Evolutionary conservation across 1,284 basidiomycete genomes (phyloP), one percentile per base, ranked within the genome.

Genomic region (Rhodotorula sp.): DNA sequence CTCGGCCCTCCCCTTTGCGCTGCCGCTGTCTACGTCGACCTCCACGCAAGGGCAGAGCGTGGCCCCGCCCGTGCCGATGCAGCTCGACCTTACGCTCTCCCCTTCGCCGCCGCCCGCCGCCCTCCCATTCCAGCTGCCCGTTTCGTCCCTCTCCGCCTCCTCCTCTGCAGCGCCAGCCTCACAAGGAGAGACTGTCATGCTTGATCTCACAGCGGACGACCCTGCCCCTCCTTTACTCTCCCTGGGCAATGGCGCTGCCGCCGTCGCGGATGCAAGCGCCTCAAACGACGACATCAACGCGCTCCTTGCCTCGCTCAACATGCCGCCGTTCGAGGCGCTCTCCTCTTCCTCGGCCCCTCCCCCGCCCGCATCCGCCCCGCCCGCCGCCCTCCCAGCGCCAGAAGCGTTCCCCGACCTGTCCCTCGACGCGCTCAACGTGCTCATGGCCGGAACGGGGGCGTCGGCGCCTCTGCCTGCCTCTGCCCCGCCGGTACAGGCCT

Each of bases 31-130:
- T 12, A 46, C 64, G 5, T 25, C 56, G 2, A 6, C 57, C 13
- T 9, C 48, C n/a, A 9, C n/a, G 13, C 6, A 36, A 2, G 27
- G 21, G 12, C 22, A 53, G 6, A 19, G 29, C 27, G 48, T 36
- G 3, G 12, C 32, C 1, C 15, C 54, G 58, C 9, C 54, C 27
- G 59, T 27, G n/a, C 12, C 50, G n/a, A 29, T 71, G 27, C 27
- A 71, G 41, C 32, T 71, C 44, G 70, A 69, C 53, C 59, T 69
- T 17, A 69, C 68, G 29, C 58, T 69, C 15, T 69, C 68, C 5
- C 68, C 68, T 8, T 61, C 68, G 13, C 66, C 66, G 9, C 61
- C 66, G n/a, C 51, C 59, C 19, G 39, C 58, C 3, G 2, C 44
- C 29, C 44, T 60, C 22, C 59, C 59, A 6, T 60, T 60, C 46